Conservation (phyloP, 1,284 basidiomycete genomes). For the Calocybe gambosa region DNA sequence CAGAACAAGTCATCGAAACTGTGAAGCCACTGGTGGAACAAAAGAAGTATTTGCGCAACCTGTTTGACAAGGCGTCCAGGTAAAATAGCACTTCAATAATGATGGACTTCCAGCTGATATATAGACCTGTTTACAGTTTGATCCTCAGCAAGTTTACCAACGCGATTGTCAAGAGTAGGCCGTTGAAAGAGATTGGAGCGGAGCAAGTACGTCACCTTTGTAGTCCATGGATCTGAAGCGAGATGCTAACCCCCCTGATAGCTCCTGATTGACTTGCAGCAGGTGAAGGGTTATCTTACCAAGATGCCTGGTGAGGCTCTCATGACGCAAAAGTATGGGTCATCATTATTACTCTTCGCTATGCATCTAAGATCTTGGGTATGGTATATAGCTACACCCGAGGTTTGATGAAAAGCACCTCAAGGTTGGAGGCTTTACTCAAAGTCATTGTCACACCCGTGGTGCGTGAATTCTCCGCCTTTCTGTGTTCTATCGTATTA, state of each 20-base stretch:
- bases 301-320: constrained; percentile 74
- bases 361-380: not conserved
- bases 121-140: constrained; percentile 41
- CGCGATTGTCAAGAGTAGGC: constrained; percentile 80
- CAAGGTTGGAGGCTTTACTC: constrained; percentile 81
- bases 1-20: constrained; percentile 58
- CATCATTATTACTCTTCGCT: constrained; percentile 8
- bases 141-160: constrained; percentile 83
- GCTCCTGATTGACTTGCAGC: constrained; percentile 90
- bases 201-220: constrained; percentile 65
- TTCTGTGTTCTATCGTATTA: not conserved
- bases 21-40: constrained; percentile 78
- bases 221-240: no score
- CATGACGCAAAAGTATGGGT: constrained; percentile 44
- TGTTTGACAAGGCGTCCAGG: constrained; percentile 90
- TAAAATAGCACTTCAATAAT: constrained; percentile 25
- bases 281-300: constrained; percentile 76
- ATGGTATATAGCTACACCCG: constrained; percentile 61
- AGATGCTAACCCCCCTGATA: no score
- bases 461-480: constrained; percentile 36
- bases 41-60: constrained; percentile 88
- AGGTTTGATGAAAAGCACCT: constrained; percentile 74
- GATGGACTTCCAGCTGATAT: not conserved
- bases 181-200: constrained; percentile 84
- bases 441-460: constrained; percentile 92